phyloP scores from a whole-genome alignment of 1,284 basidiomycete genomes.

The Marasmius fiardii region DNA sequence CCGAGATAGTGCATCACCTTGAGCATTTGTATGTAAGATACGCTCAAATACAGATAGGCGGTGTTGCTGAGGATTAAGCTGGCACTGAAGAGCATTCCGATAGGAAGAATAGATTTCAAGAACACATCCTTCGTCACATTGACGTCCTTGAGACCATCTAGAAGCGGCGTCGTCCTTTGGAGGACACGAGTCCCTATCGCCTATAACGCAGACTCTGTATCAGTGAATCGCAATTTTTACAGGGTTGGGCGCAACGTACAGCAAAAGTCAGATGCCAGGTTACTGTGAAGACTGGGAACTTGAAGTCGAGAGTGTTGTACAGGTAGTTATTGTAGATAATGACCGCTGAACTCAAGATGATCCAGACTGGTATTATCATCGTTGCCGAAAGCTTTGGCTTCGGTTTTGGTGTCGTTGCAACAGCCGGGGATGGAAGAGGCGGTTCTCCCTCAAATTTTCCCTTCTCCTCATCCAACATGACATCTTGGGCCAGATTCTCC shows the following conservation, averaged over 20 bases:
- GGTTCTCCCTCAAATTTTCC: slow-evolving; percentile 16
- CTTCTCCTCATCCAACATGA: slow-evolving; percentile 2
- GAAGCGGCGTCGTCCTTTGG: slow-evolving; percentile 81
- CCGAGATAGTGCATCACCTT: slow-evolving; percentile 52
- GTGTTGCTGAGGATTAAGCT: slow-evolving; percentile 93
- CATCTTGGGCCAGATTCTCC: not conserved
- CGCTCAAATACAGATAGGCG: slow-evolving; percentile 89
- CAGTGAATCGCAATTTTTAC: not conserved
- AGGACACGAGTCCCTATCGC: slow-evolving; percentile 89
- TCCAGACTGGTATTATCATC: slow-evolving; percentile 86
- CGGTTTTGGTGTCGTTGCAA: slow-evolving; percentile 36
- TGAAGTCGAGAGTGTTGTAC: slow-evolving; percentile 81
- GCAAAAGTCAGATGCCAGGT: slow-evolving; percentile 87
- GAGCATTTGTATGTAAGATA: slow-evolving; percentile 98
- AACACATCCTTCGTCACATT: slow-evolving; percentile 84
- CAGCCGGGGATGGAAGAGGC: slow-evolving; percentile 51
- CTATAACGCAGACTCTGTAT: slow-evolving; percentile 31
- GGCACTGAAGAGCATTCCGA: slow-evolving; percentile 89
- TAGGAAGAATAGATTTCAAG: slow-evolving; percentile 87
- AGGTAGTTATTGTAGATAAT: slow-evolving; percentile 98
- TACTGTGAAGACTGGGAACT: slow-evolving; percentile 85
- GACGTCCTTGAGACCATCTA: slow-evolving; percentile 89
- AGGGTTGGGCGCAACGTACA: slow-evolving; percentile 37
- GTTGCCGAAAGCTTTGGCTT: slow-evolving; percentile 55
- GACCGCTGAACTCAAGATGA: slow-evolving; percentile 84